Base-by-base conservation (phyloP, 129 eudicot genomes). In the Centrapalus pauciflorus region DNA sequence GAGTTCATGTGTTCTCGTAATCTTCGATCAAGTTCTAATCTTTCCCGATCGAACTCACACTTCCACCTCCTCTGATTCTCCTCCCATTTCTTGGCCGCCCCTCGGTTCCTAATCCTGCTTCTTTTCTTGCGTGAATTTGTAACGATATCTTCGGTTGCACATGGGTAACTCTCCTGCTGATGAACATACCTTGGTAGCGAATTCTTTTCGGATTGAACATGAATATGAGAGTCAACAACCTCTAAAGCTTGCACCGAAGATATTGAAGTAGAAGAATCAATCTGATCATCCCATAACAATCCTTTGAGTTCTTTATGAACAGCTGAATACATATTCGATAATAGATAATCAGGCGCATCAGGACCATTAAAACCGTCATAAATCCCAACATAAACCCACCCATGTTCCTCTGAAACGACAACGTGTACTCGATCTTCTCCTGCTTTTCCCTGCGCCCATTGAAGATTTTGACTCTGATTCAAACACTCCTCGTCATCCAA, bases 401-500 rank as follows among this genome's bases (percentile, higher is more conserved):
- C 96, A 12, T 81, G 95, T 37, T 92, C 96, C 71, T 92, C 98
- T 11, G 96, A 92, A 12, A 92, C 95, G 4, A 92, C 98, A 7
- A 92, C 96, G 27, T 92, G 98, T 0, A 92, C 98, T 9, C 98
- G 83, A 85, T 92, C 98, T 70, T 92, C 98, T 16, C 98, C 98
- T 0, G 98, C 98, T 76, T 92, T 92, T 3, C 98, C 98, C 52
- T 92, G 98, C 11, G 98, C 98, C 98, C 98, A 92, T 64, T 92
- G 96, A n/a, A 92, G 82, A 73, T 88, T 92, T 54, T 83, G 87
- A 26, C 77, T 74, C 40, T 77, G 83, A 40, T 45, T 66, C 66
- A 69, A 62, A 46, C 86, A 72, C 20, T 85, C 94, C 61, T 80
- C 93, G 61, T 87, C 88, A 20, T 84, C 94, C 21, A 80, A 25